phyloP scores from a whole-genome alignment of 2,329 filamentous ascomycete genomes.

The Colletotrichum viniferum region DNA sequence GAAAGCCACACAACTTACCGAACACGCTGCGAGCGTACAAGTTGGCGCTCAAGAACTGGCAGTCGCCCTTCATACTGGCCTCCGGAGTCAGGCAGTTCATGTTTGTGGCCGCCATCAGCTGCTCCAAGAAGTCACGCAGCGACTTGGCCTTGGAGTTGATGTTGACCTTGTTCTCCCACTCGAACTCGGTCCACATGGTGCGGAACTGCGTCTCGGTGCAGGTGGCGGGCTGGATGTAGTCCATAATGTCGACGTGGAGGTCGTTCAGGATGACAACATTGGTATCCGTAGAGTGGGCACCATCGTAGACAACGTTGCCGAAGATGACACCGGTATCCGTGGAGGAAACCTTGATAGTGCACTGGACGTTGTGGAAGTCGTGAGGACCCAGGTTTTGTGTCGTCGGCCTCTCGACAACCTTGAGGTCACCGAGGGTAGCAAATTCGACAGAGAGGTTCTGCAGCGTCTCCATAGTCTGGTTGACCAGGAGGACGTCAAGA shows the following conservation, averaged over 20 bases:
- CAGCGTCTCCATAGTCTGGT: constrained; percentile 94
- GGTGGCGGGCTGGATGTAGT: constrained; percentile 96
- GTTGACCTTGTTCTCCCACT: constrained; percentile 99
- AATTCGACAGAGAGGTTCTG: constrained; percentile 98
- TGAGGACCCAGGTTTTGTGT: constrained; percentile 95
- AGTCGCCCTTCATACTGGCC: constrained; percentile 94
- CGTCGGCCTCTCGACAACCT: constrained; percentile 94
- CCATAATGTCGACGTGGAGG: constrained; percentile 98
- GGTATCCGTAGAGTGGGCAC: constrained; percentile 86
- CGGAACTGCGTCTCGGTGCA: constrained; percentile 99
- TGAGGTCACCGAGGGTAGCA: constrained; percentile 95
- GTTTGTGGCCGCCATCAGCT: constrained; percentile 97
- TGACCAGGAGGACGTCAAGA: constrained; percentile 93
- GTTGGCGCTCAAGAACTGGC: constrained; percentile 96
- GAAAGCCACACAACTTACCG: constrained; percentile 67
- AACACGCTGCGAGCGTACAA: constrained; percentile 97
- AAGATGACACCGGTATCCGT: constrained; percentile 99
- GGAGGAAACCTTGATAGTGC: constrained; percentile 97
- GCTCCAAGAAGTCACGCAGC: constrained; percentile 87
- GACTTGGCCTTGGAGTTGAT: constrained; percentile 97
- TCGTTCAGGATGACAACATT: constrained; percentile 98
- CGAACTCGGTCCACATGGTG: constrained; percentile 99
- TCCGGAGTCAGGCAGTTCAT: constrained; percentile 98
- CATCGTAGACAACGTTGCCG: constrained; percentile 97
- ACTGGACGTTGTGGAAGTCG: constrained; percentile 98